Evolutionary conservation across 2,329 filamentous ascomycete genomes (phyloP), one percentile per base, ranked within the genome.

Genomic region (Pseudogymnoascus sp.): DNA sequence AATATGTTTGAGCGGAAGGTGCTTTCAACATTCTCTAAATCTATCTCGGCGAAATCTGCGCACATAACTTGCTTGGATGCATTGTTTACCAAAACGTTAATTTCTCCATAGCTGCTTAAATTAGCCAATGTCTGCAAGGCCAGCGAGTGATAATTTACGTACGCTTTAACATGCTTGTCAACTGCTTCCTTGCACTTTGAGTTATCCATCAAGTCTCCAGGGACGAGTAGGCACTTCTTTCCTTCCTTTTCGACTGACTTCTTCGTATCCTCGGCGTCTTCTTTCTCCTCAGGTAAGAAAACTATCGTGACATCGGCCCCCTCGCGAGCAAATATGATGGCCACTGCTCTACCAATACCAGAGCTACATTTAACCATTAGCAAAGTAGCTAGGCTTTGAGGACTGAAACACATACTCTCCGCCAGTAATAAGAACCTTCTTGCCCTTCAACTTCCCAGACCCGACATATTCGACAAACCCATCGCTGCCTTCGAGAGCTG

Each of bases 251-350:
- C 85, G 1, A 92, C 86, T 54, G 79, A 74, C 70, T 80, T 81
- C 76, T 88, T 89, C 24, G 89, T 92, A 65, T 88, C 82, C 67
- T 88, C 79, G 0, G 89, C 89, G 67, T 92, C 89, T 36, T 83
- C 76, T 71, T 92, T 84, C 72, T 93, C 89, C 26, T 87, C 82
- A 0, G 80, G 79, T 1, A 86, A 73, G 37, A 33, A 40, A 13
- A 66, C 77, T 63, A 86, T 84, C 63, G 83, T 72, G 68, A 77
- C 79, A 60, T 84, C 81, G 2, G 82, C 83, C 7, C 83, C 84
- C 69, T 86, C 84, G 80, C 85, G 85, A 61, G 83, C 83, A 68
- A 78, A 86, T 2, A 86, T 74, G n/a, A 85, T 77, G 1, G 83
- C 82, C 33, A 81, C 78, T 1, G 83, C 78, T 59, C 82, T 80